Conservation (phyloP, 768 basidiomycete species). For the Termitomyces eurrhizus region DNA sequence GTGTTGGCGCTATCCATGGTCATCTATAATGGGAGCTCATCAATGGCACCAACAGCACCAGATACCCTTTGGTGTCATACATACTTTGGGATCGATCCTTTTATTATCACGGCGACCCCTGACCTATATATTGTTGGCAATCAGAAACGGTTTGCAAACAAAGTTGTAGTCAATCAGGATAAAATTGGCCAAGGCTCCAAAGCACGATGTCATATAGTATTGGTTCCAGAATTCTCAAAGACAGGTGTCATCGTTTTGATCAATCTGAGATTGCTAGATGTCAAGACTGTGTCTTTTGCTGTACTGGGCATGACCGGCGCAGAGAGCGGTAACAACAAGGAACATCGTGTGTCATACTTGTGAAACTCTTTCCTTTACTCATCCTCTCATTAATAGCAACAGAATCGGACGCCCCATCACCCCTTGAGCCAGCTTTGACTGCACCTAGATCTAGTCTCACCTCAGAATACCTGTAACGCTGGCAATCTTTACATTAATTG, state of each 20-base stretch:
- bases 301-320: constrained; percentile 42
- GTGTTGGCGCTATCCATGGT: too few species aligned
- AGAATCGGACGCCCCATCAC: constrained; percentile 1
- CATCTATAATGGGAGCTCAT: too few species aligned
- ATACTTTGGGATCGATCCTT: constrained; percentile 83
- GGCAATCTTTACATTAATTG: not conserved
- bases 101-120: constrained; percentile 81
- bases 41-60: constrained; percentile 99
- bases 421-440: constrained; percentile 9
- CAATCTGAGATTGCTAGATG: constrained; percentile 72
- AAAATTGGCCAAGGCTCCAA: constrained; percentile 28
- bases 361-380: not conserved
- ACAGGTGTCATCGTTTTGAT: constrained; percentile 78
- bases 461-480: constrained; percentile 5
- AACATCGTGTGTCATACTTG: constrained; percentile 9
- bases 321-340: constrained; percentile 12
- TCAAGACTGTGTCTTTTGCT: constrained; percentile 57
- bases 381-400: constrained; percentile 4
- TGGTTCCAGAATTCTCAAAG: constrained; percentile 77
- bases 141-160: constrained; percentile 79
- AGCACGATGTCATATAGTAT: constrained; percentile 61
- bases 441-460: constrained; percentile 13
- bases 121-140: constrained; percentile 92
- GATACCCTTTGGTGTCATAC: constrained; percentile 99
- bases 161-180: constrained; percentile 45